phyloP scores from a whole-genome alignment of 495 filamentous ascomycete species.

The Patellaria atrata region DNA sequence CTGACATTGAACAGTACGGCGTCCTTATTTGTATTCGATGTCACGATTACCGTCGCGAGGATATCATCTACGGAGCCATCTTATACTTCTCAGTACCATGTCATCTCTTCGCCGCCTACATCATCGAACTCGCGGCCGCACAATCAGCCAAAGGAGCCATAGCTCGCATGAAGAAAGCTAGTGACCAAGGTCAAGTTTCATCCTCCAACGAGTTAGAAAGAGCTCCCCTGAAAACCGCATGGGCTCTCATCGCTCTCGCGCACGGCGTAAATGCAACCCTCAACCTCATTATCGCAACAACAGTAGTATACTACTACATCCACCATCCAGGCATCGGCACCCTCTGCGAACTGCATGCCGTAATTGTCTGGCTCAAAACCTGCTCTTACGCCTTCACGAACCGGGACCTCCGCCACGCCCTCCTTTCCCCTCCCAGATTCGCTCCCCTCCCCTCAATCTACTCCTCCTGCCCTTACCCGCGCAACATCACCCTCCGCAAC shows the following conservation, averaged over 20 bases:
- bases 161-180: slow-evolving; percentile 41
- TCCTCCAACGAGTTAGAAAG: slow-evolving; percentile 29
- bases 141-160: slow-evolving; percentile 54
- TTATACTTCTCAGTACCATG: slow-evolving; percentile 78
- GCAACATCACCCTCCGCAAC: slow-evolving; percentile 77
- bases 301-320: slow-evolving; percentile 74
- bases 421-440: slow-evolving; percentile 47
- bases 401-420: slow-evolving; percentile 80
- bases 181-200: slow-evolving; percentile 34
- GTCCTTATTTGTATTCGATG: slow-evolving; percentile 85
- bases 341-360: slow-evolving; percentile 74
- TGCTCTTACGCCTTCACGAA: slow-evolving; percentile 95
- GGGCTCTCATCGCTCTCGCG: slow-evolving; percentile 58
- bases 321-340: slow-evolving; percentile 91
- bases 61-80: slow-evolving; percentile 56
- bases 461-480: slow-evolving; percentile 67
- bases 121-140: slow-evolving; percentile 72
- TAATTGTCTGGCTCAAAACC: slow-evolving; percentile 92
- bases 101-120: slow-evolving; percentile 76
- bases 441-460: slow-evolving; percentile 67
- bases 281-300: slow-evolving; percentile 67
- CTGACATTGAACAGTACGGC: slow-evolving; percentile 50
- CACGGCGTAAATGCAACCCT: slow-evolving; percentile 73
- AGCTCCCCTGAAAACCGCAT: slow-evolving; percentile 49
- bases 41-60: slow-evolving; percentile 70